These are phyloP conservation scores for Mrakia blollopis DNA, from an alignment of 768 basidiomycete genomes.

Conservation along the genomic window DNA sequence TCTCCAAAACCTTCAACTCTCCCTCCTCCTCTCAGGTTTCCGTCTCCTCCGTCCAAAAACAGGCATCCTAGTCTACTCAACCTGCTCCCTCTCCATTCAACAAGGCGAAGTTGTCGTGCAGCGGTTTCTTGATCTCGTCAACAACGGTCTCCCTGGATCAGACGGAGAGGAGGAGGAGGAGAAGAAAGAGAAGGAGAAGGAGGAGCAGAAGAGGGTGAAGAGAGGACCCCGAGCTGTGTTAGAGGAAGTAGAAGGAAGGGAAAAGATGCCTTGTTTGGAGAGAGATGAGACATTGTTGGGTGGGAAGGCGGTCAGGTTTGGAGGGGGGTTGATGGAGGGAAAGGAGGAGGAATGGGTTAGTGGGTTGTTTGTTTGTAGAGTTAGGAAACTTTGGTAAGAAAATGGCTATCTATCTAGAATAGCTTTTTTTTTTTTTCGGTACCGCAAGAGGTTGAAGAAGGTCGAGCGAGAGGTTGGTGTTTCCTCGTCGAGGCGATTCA, in stretches of 20 bases:
- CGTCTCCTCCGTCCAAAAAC: slow-evolving; percentile 61
- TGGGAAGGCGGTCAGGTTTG: slow-evolving; percentile 27
- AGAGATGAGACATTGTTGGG: slow-evolving; percentile 8
- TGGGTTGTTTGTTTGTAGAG: slow-evolving; percentile 28
- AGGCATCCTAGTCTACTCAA: slow-evolving; percentile 95
- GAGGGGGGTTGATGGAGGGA: slow-evolving; percentile 19
- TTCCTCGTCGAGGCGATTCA: too few relatives aligned
- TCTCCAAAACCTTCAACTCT: slow-evolving; percentile 25
- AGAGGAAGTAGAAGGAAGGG: slow-evolving; percentile 23
- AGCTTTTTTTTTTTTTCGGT: too few relatives aligned
- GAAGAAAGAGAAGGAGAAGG: not conserved
- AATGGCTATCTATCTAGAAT: too few relatives aligned
- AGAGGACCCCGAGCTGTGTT: slow-evolving; percentile 4
- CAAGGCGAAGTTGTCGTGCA: slow-evolving; percentile 93
- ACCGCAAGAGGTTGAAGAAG: too few relatives aligned
- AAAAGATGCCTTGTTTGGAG: slow-evolving; percentile 22
- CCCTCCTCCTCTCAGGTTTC: slow-evolving; percentile 28
- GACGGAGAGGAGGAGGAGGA: not conserved
- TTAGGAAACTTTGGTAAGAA: slow-evolving; percentile 21
- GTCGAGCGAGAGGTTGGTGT: too few relatives aligned
- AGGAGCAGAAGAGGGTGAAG: not conserved
- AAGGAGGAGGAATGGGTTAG: slow-evolving; percentile 32
- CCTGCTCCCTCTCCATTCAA: slow-evolving; percentile 90
- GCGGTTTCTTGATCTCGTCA: slow-evolving; percentile 24
- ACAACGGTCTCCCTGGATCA: not conserved